phyloP scores from a whole-genome alignment of 2,329 filamentous ascomycete genomes.

The Didymella glomerata region DNA sequence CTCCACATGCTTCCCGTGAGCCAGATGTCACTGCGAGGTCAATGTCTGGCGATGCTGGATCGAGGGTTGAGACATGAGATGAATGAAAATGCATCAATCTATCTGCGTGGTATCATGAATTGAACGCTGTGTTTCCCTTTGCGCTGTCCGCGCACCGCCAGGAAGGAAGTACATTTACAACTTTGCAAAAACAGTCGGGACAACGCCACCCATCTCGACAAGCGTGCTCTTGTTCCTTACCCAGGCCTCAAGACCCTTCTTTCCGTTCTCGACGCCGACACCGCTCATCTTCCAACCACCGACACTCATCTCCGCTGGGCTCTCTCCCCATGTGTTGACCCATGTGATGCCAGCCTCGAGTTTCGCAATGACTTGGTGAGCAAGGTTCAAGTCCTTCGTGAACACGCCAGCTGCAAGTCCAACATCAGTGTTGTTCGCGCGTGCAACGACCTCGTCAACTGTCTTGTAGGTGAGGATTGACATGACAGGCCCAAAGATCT shows the following conservation, averaged over 20 bases:
- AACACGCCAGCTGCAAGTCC: slow-evolving; percentile 88
- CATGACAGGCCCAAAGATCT: slow-evolving; percentile 92
- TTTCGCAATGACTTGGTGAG: slow-evolving; percentile 74
- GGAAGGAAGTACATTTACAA: slow-evolving; percentile 25
- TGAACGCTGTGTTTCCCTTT: background rate
- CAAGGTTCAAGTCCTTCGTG: slow-evolving; percentile 75
- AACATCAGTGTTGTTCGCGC: slow-evolving; percentile 79
- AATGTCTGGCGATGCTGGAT: background rate
- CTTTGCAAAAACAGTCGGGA: slow-evolving; percentile 71
- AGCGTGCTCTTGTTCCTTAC: slow-evolving; percentile 87
- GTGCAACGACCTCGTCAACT: slow-evolving; percentile 72
- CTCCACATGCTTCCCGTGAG: background rate
- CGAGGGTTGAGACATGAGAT: background rate
- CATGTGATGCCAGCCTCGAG: slow-evolving; percentile 88
- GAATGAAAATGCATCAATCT: background rate
- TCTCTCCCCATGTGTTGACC: slow-evolving; percentile 95
- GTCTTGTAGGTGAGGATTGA: slow-evolving; percentile 77
- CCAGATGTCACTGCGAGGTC: background rate
- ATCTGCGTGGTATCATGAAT: background rate
- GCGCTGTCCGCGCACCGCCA: background rate
- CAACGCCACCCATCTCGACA: slow-evolving; percentile 78
- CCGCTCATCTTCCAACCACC: slow-evolving; percentile 94
- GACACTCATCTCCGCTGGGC: slow-evolving; percentile 89
- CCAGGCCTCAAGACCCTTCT: slow-evolving; percentile 81
- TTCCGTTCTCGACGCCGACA: slow-evolving; percentile 85